phyloP scores from a whole-genome alignment of 306 rosid species.

The Cucumis hystrix region DNA sequence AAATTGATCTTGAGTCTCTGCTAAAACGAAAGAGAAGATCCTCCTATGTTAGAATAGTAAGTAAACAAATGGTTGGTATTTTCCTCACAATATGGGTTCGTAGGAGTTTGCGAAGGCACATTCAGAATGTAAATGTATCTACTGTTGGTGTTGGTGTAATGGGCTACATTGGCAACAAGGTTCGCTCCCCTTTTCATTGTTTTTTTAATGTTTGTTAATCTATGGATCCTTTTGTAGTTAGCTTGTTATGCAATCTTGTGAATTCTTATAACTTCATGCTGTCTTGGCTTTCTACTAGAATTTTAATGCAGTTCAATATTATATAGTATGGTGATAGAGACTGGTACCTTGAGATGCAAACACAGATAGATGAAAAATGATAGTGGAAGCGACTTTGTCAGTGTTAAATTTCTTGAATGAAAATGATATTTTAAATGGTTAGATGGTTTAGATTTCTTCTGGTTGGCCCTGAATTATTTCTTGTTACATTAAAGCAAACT shows the following conservation, averaged over 20 bases:
- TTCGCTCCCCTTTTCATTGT: constrained; percentile 14
- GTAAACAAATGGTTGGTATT: constrained; percentile 95
- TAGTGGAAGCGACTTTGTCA: not conserved
- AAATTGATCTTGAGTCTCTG: constrained; percentile 67
- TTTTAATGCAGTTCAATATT: not conserved
- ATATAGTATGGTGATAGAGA: not conserved
- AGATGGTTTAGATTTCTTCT: not conserved
- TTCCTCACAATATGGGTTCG: constrained; percentile 88
- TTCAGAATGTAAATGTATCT: constrained; percentile 78
- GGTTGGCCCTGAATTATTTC: not conserved
- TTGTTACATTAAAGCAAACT: not conserved
- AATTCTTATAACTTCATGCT: not conserved
- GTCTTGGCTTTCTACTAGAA: not conserved
- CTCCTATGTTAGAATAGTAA: constrained; percentile 66
- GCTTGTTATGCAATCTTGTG: constrained; percentile 1
- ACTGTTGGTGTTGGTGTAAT: constrained; percentile 94
- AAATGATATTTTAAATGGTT: not conserved
- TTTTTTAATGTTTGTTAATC: not conserved
- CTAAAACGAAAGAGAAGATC: constrained; percentile 68
- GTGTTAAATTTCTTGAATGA: not conserved
- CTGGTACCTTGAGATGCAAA: not conserved
- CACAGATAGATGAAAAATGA: not conserved
- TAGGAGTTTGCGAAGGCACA: constrained; percentile 70
- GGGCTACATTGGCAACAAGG: constrained; percentile 99
- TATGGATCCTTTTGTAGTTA: not conserved